Evolutionary conservation across 441 rosid species (phyloP).

Genomic region (Croton setiger): DNA sequence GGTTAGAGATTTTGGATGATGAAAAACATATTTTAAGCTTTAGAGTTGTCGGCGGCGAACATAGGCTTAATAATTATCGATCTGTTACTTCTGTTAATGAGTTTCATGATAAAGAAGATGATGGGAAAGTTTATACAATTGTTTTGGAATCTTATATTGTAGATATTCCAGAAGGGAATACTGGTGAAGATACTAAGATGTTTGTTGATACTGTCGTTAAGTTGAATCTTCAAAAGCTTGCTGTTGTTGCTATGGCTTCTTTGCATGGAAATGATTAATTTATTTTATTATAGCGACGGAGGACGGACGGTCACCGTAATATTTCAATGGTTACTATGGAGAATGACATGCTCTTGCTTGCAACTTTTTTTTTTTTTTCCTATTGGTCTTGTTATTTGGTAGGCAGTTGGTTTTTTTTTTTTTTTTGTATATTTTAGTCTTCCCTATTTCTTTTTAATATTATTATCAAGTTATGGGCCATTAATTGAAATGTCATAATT

Average conservation of each 20-base stretch:
- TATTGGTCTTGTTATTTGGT: background rate
- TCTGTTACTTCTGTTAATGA: slow-evolving; percentile 78
- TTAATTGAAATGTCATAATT: no score
- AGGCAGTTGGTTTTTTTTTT: slow-evolving; percentile 12
- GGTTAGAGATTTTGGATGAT: slow-evolving; percentile 73
- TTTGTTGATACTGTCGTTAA: slow-evolving; percentile 86
- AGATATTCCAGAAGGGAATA: slow-evolving; percentile 77
- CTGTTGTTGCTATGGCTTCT: slow-evolving; percentile 22
- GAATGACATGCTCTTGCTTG: background rate
- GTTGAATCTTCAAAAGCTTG: slow-evolving; percentile 38
- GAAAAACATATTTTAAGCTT: slow-evolving; percentile 63
- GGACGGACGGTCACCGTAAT: background rate
- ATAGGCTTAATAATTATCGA: slow-evolving; percentile 59
- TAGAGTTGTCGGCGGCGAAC: slow-evolving; percentile 80
- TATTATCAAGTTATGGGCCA: no score
- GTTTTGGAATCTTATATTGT: slow-evolving; percentile 77
- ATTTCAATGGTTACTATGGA: slow-evolving; percentile 10
- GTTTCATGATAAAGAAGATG: slow-evolving; percentile 30
- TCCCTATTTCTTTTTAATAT: no score
- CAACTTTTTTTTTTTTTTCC: slow-evolving; percentile 9
- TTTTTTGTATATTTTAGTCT: slow-evolving; percentile 14
- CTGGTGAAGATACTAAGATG: slow-evolving; percentile 71
- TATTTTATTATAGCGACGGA: background rate
- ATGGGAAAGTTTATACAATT: slow-evolving; percentile 45
- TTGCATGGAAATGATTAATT: slow-evolving; percentile 32